Conservation (phyloP, 805 yeast species). For the Cyberlindnera mrakii region DNA sequence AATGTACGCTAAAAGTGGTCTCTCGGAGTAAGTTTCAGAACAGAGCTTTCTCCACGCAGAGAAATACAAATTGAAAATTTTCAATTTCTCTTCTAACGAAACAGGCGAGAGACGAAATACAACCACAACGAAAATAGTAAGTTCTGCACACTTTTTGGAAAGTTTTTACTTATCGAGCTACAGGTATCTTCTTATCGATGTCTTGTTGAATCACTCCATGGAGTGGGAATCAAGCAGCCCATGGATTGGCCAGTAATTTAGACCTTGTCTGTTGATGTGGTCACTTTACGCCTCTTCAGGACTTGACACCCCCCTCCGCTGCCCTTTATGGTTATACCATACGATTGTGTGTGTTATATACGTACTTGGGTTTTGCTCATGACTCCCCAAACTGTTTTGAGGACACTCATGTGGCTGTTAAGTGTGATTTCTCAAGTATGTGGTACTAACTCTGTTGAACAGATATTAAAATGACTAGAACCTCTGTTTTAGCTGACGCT, state of each 20-base stretch:
- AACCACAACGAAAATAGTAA: constrained; percentile 1
- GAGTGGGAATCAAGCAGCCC: constrained; percentile 27
- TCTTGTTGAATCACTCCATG: constrained; percentile 21
- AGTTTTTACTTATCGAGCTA: constrained; percentile 13
- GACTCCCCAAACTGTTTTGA: constrained; percentile 29
- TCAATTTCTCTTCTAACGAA: neutral
- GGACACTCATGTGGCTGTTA: constrained; percentile 44
- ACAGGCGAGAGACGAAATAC: too few species aligned
- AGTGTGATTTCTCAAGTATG: too few species aligned
- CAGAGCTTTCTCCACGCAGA: neutral
- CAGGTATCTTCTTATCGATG: constrained; percentile 10
- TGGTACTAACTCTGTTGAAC: too few species aligned
- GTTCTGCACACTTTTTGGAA: neutral
- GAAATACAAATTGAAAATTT: constrained; percentile 7
- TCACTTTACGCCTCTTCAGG: constrained; percentile 14
- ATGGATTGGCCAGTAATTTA: constrained; percentile 5
- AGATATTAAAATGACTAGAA: constrained; percentile 80
- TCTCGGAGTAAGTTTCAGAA: constrained; percentile 1
- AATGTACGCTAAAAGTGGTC: neutral
- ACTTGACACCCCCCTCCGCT: constrained; percentile 26
- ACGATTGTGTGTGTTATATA: too few species aligned
- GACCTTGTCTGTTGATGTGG: constrained; percentile 18
- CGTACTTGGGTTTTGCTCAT: constrained; percentile 28
- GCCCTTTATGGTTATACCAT: neutral
- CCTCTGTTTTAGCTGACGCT: constrained; percentile 98